Base-by-base conservation (phyloP, 1,284 basidiomycete species). In the Cutaneotrichosporon sp. region DNA sequence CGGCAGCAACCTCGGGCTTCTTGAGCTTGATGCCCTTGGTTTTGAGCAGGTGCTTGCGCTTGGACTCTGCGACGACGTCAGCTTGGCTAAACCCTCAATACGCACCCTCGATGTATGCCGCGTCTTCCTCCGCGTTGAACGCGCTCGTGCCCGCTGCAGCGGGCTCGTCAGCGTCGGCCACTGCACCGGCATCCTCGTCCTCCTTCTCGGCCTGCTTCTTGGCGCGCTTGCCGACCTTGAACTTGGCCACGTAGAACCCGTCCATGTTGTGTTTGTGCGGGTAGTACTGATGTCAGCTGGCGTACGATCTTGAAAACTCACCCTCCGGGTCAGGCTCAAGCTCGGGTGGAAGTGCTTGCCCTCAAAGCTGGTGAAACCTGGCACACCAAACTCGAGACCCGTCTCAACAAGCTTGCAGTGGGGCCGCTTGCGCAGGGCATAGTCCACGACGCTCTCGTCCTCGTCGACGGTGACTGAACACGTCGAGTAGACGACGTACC, bases 381-480 rank as follows among this genome's bases (percentile, higher is more conserved):
- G 88, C 21, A 87, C 82, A 50, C 96, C 96, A 72, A 99, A 97
- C 66, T 87, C 86, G 44, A 99, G 80, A 1, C 91, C 93, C 0
- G 92, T 90, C 46, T 91, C 88, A 46, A 98, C 92, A 40, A 99
- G 85, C 74, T 86, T 87, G 62, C 88, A 89, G 71, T 98, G 87
- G n/a, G 93, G 88, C 34, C 96, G 83, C 76, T 99, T 97, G 61
- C 87, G 84, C 52, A 99, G 80, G n/a, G 96, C 96, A 69, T 99
- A 99, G 74, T 97, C 90, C 17, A 99, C 90, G 15, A 98, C 94
- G 4, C 90, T 85, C 76, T 99, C 96, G 78, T 99, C 93, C 78
- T 99, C 96, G 67, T 98, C 96, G 3, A 97, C 88, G 4, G 88
- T 97, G 43, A 99, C 91, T 8, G 93, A 97, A 73, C 96, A 99